Base-by-base conservation (phyloP, 2,329 filamentous ascomycete genomes). In the Paecilomyces formosus region DNA sequence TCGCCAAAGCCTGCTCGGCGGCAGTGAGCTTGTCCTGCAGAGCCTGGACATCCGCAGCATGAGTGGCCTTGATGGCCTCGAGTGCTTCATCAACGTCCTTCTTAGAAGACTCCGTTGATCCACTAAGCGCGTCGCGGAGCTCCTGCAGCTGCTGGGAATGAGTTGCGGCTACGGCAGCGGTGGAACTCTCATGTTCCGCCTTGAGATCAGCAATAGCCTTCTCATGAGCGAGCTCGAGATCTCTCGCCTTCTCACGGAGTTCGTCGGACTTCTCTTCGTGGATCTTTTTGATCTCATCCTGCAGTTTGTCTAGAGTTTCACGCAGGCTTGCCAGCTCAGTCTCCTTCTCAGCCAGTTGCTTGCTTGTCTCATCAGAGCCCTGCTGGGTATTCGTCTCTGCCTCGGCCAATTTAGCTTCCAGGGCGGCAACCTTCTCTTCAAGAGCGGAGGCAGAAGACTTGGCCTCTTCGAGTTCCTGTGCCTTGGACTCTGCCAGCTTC, bases 71-170 rank as follows among this genome's bases (percentile, higher is more conserved):
- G 3, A 75, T 62, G 51, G 73, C 70, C 12, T 57, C 60, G 18
- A 70, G 60, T n/a, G 69, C 70, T 30, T 67, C 67, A n/a, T 68
- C 68, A 15, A 68, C 61, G 8, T 66, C 67, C 22, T 68, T 68
- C 50, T 68, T 63, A 24, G 72, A 67, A 24, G 64, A 60, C 11
- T 62, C 57, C 53, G 70, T 66, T n/a, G 72, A 64, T 2, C 65
- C 60, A 24, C 73, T 68, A 21, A 76, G 63, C 7, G 69, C 67
- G 33, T 69, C 64, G 21, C 69, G 71, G 8, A 74, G 69, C 18
- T 71, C 67, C 56, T 71, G 65, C 18, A 77, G 64, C 55, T 75
- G 63, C 55, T 74, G 63, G 0, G 70, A 67, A 58, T 76, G 73
- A 21, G 65, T 61, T 12, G 65, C 62, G 2, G 66, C 60, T 9